phyloP scores from a whole-genome alignment of 1,284 basidiomycete species.

The Cutaneotrichosporon sp. region DNA sequence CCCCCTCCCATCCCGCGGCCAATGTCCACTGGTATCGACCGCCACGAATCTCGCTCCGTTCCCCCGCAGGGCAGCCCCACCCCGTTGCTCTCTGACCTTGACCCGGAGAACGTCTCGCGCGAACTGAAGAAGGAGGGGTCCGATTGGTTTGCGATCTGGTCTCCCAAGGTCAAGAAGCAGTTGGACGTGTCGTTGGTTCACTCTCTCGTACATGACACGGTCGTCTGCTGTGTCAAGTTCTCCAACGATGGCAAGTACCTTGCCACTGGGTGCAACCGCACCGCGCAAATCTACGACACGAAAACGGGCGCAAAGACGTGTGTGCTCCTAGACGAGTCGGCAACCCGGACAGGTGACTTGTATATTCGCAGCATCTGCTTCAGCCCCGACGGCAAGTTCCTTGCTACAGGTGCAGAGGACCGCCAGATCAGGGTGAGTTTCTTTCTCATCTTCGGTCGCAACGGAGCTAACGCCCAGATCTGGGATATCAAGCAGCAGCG shows the following conservation, averaged over 20 bases:
- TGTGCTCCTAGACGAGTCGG: constrained; percentile 66
- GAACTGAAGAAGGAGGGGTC: constrained; percentile 72
- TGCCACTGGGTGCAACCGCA: constrained; percentile 87
- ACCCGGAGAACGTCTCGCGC: constrained; percentile 57
- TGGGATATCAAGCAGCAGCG: constrained; percentile 79
- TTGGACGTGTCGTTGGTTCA: constrained; percentile 88
- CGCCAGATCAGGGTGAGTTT: constrained; percentile 69
- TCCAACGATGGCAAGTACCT: constrained; percentile 83
- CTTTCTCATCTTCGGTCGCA: background rate
- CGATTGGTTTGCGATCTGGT: constrained; percentile 96
- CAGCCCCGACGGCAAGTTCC: constrained; percentile 73
- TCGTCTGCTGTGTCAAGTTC: constrained; percentile 89
- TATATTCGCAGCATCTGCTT: constrained; percentile 84
- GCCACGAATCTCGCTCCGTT: constrained; percentile 34
- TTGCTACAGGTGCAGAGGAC: constrained; percentile 83
- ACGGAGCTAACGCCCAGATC: constrained; percentile 58
- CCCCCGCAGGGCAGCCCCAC: constrained; percentile 32
- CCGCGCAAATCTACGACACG: constrained; percentile 85
- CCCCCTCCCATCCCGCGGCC: constrained; percentile 34
- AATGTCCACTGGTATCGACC: constrained; percentile 41
- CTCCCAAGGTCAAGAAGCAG: constrained; percentile 73
- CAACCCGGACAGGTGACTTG: constrained; percentile 66
- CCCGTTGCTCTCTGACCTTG: constrained; percentile 54
- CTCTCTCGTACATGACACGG: constrained; percentile 91
- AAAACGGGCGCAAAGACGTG: constrained; percentile 78